phyloP scores from a whole-genome alignment of 2,329 filamentous ascomycete species.

The Fusarium coffeatum region DNA sequence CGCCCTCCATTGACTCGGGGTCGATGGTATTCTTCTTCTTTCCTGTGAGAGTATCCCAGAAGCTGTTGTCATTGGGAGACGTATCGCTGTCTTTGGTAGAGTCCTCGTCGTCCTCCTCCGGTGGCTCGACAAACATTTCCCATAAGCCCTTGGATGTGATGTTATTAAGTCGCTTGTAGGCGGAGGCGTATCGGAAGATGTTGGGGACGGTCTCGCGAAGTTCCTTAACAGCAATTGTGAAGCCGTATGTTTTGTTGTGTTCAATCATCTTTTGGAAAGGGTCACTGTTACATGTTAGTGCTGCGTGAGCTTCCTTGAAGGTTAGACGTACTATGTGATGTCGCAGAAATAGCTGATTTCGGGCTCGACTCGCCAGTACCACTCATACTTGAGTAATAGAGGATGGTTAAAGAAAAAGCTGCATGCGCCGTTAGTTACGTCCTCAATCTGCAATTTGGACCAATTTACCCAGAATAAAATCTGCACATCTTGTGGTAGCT shows the following conservation, averaged over 20 bases:
- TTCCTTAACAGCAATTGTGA: conserved; percentile 98
- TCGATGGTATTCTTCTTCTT: conserved; percentile 84
- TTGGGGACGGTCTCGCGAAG: conserved; percentile 97
- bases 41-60: conserved; percentile 78
- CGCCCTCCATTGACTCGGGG: conserved; percentile 93
- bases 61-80: conserved; percentile 81
- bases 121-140: conserved; percentile 96
- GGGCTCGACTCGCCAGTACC: conserved; percentile 99
- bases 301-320: not conserved
- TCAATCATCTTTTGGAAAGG: conserved; percentile 96
- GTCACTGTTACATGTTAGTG: conserved; percentile 67
- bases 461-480: conserved; percentile 92
- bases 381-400: conserved; percentile 94
- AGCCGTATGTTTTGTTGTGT: conserved; percentile 96
- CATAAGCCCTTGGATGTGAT: conserved; percentile 91
- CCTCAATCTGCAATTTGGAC: not conserved
- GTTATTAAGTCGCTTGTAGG: conserved; percentile 94
- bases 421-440: conserved; percentile 37
- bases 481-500: conserved; percentile 99
- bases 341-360: conserved; percentile 99
- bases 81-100: conserved; percentile 72
- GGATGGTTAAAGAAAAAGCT: conserved; percentile 98
- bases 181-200: conserved; percentile 98
- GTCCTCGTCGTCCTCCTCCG: conserved; percentile 72
- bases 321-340: conserved; percentile 83